phyloP scores from a whole-genome alignment of 1,284 basidiomycete species.

The Rhodotorula sp. region DNA sequence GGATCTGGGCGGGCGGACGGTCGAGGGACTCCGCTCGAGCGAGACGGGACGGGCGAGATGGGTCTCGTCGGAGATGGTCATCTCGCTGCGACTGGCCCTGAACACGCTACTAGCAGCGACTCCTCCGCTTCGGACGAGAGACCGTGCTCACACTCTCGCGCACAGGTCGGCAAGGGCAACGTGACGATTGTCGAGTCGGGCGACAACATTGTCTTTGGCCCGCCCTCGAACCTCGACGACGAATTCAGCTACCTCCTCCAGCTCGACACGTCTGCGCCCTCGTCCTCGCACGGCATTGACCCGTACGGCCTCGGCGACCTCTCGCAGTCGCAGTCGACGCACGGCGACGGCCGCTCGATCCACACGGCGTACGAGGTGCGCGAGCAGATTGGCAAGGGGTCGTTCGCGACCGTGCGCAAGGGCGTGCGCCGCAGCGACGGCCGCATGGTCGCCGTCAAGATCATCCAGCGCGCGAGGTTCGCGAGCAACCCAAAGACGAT shows the following conservation, averaged over 20 bases:
- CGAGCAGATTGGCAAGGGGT: conserved; percentile 65
- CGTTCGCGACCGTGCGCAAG: conserved; percentile 75
- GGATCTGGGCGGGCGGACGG: not conserved
- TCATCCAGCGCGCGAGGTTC: conserved; percentile 58
- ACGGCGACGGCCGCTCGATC: conserved; percentile 26
- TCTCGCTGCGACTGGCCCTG: not conserved
- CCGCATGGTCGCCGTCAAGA: conserved; percentile 71
- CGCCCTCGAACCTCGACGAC: conserved; percentile 19
- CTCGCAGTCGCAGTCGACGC: conserved; percentile 19
- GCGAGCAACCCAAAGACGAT: conserved; percentile 54
- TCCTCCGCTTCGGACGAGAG: not conserved
- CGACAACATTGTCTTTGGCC: conserved; percentile 41
- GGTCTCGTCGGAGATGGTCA: not conserved
- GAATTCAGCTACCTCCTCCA: conserved; percentile 42
- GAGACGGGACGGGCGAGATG: not conserved
- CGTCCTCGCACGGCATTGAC: not conserved
- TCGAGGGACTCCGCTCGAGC: not conserved
- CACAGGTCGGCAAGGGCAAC: conserved; percentile 40
- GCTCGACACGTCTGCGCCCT: conserved; percentile 1
- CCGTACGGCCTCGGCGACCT: conserved; percentile 32
- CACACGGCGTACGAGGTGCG: conserved; percentile 42
- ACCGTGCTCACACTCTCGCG: not conserved
- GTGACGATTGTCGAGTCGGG: conserved; percentile 41
- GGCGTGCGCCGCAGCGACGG: conserved; percentile 64
- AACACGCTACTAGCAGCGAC: not conserved